A percentile compares a stretch with the other conserved stretches of the same genome.
phyloP scores from a whole-genome alignment of 208 protist genomes.

The Polymyxa betae region DNA sequence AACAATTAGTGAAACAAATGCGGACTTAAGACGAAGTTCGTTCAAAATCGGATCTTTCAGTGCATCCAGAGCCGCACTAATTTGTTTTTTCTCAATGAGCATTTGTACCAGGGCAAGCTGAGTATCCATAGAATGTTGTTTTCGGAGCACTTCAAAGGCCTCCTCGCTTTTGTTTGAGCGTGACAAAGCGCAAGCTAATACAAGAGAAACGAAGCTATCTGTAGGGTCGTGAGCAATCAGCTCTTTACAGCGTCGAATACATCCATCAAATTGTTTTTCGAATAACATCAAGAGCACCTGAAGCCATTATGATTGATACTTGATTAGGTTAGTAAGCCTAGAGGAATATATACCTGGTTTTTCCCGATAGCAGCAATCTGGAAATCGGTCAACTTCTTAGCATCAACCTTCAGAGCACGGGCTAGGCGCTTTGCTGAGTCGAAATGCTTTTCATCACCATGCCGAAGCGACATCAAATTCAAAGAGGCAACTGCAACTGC shows the following conservation, averaged over 20 bases:
- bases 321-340: too few relatives aligned
- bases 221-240: background rate
- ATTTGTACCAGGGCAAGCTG: conserved; percentile 21
- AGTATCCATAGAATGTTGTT: background rate
- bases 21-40: background rate
- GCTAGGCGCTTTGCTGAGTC: conserved; percentile 22
- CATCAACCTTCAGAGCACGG: conserved; percentile 18
- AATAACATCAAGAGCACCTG: conserved; percentile 17
- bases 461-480: conserved; percentile 44
- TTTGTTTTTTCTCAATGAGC: conserved; percentile 17
- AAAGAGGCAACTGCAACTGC: conserved; percentile 15
- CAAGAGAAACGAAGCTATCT: background rate
- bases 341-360: too few relatives aligned
- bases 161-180: background rate
- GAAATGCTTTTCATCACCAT: conserved; percentile 43
- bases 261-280: background rate
- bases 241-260: background rate
- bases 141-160: background rate
- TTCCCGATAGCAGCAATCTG: background rate
- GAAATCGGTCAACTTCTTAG: background rate
- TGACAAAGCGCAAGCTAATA: background rate
- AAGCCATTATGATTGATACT: too few relatives aligned
- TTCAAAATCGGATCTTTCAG: background rate
- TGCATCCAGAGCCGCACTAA: background rate
- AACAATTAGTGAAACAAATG: background rate